Percentiles rank a stretch among this genome's conserved stretches.
These are phyloP conservation scores for Trichosporon coremiiforme DNA, from an alignment of 1,284 basidiomycete genomes.

Conservation along the genomic window DNA sequence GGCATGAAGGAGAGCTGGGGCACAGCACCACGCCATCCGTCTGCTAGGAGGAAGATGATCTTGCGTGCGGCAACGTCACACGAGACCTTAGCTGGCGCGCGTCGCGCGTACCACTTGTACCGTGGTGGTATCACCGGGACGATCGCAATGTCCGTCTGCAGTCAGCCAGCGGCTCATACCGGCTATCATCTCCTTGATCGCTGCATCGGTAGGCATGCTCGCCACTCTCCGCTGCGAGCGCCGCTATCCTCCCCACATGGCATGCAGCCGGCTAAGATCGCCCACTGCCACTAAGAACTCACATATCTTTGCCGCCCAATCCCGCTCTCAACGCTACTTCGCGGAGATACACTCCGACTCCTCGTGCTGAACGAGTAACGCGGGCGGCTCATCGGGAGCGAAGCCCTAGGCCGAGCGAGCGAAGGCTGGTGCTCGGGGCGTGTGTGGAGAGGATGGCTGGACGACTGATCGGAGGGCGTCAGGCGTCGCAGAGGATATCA, in stretches of 20 bases:
- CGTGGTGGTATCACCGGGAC: slow-evolving; percentile 1
- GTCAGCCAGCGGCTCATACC: background rate
- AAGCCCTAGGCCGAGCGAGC: background rate
- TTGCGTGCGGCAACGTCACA: slow-evolving; percentile 3
- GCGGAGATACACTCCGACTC: background rate
- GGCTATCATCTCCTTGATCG: too few species aligned
- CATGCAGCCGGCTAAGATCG: too few species aligned
- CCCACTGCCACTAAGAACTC: background rate
- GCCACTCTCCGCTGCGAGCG: too few species aligned
- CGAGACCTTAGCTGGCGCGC: background rate
- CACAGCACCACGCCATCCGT: background rate
- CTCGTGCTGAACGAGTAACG: background rate
- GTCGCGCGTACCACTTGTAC: background rate
- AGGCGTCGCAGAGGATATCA: background rate
- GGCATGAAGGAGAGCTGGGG: background rate
- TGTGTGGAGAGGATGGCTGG: too few species aligned
- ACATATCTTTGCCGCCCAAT: slow-evolving; percentile 7
- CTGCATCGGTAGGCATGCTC: too few species aligned
- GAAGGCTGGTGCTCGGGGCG: too few species aligned
- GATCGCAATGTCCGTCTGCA: slow-evolving; percentile 9
- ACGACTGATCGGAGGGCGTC: background rate
- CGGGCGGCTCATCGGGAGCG: background rate
- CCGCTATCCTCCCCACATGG: too few species aligned
- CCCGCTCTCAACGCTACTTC: slow-evolving; percentile 4
- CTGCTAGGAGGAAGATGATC: slow-evolving; percentile 3